phyloP scores from a whole-genome alignment of 78 protist genomes.

The Dictyostelium intermedium region DNA sequence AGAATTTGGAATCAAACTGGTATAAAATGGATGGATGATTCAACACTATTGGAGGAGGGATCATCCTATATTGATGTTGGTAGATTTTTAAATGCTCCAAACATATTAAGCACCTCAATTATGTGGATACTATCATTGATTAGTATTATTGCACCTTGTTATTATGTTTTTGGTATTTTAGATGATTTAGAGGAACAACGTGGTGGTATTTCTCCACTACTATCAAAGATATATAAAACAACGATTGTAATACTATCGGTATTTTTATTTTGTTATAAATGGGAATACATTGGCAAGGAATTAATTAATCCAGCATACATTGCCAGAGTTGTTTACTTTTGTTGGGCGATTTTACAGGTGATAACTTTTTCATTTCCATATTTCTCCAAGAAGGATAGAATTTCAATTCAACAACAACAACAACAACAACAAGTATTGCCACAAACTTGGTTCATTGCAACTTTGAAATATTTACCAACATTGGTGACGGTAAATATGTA shows the following conservation, averaged over 20 bases:
- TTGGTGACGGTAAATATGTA: constrained; percentile 27
- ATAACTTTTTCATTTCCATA: constrained; percentile 43
- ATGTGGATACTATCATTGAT: constrained; percentile 23
- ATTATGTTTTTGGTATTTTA: constrained; percentile 17
- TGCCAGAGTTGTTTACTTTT: constrained; percentile 46
- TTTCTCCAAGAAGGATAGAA: constrained; percentile 54
- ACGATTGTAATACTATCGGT: constrained; percentile 4
- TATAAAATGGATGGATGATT: constrained; percentile 80
- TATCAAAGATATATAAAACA: constrained; percentile 5
- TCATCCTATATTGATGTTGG: constrained; percentile 53
- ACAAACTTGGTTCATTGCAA: constrained; percentile 60
- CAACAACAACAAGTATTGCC: background rate
- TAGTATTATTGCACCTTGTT: constrained; percentile 29
- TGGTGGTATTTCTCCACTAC: constrained; percentile 25
- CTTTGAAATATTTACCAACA: constrained; percentile 61
- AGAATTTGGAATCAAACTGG: constrained; percentile 87
- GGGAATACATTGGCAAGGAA: constrained; percentile 29
- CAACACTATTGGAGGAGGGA: background rate
- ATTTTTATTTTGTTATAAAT: constrained; percentile 47
- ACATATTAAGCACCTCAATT: background rate
- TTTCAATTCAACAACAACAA: background rate
- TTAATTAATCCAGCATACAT: constrained; percentile 8
- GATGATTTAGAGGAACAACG: constrained; percentile 42
- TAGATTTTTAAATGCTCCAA: constrained; percentile 21
- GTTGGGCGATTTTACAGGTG: background rate